Evolutionary conservation across 208 protist species (phyloP).

Genomic region (Trypanosoma lewisi): DNA sequence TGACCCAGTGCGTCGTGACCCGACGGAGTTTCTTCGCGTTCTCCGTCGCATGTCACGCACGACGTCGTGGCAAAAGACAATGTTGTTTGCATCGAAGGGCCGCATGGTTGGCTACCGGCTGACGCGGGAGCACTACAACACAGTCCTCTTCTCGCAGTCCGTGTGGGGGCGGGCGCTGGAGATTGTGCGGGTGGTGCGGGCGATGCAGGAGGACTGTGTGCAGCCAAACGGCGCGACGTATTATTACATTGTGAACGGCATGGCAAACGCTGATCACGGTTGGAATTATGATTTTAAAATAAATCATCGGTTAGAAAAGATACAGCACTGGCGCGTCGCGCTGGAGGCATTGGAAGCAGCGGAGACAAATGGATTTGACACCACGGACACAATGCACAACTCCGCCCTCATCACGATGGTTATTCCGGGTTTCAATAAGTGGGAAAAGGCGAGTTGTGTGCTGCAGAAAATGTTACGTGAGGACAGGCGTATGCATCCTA

Average conservation of each 20-base stretch:
- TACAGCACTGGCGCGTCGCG: constrained; percentile 91
- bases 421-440: constrained; percentile 87
- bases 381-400: constrained; percentile 92
- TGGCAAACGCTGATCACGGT: constrained; percentile 90
- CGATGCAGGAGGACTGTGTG: constrained; percentile 87
- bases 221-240: constrained; percentile 88
- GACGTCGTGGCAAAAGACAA: constrained; percentile 89
- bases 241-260: constrained; percentile 92
- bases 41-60: constrained; percentile 85
- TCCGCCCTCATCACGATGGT: constrained; percentile 85
- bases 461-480: constrained; percentile 78
- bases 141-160: constrained; percentile 86
- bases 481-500: constrained; percentile 79
- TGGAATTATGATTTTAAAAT: constrained; percentile 92
- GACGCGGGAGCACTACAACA: constrained; percentile 90
- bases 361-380: constrained; percentile 88
- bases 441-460: constrained; percentile 61
- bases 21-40: constrained; percentile 90
- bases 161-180: constrained; percentile 88
- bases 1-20: constrained; percentile 86
- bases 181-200: constrained; percentile 83
- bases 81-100: constrained; percentile 88
- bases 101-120: constrained; percentile 90
- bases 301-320: constrained; percentile 79
- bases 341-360: constrained; percentile 81